These are phyloP conservation scores for Gyromitra esculenta DNA, from an alignment of 2,329 filamentous ascomycete genomes.

Conservation along the genomic window DNA sequence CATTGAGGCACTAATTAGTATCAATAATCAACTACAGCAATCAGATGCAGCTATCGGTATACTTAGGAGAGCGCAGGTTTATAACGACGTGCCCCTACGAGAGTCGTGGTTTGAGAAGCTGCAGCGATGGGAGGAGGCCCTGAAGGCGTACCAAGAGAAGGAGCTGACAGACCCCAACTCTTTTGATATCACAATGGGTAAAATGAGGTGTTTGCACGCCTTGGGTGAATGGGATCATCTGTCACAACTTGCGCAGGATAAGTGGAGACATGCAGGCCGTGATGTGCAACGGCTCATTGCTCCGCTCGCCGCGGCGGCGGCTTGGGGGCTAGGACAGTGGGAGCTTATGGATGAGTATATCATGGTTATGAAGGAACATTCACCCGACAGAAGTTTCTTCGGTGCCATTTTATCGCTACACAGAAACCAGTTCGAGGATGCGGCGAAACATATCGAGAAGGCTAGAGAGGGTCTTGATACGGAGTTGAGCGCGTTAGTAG, in stretches of 20 bases:
- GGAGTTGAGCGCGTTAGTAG: constrained; percentile 93
- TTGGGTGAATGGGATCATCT: constrained; percentile 97
- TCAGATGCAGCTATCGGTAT: constrained; percentile 99
- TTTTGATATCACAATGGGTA: constrained; percentile 97
- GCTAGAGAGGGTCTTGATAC: constrained; percentile 94
- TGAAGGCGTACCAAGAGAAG: constrained; percentile 88
- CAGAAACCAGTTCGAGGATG: constrained; percentile 93
- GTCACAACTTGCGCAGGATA: constrained; percentile 86
- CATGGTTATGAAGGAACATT: constrained; percentile 90
- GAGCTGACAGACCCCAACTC: constrained; percentile 75
- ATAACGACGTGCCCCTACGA: constrained; percentile 93
- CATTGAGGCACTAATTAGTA: constrained; percentile 96
- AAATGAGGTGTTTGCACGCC: constrained; percentile 98
- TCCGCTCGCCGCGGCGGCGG: constrained; percentile 90
- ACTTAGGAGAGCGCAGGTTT: constrained; percentile 91
- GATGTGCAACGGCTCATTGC: constrained; percentile 92
- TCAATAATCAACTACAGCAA: constrained; percentile 99
- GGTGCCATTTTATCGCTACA: constrained; percentile 95
- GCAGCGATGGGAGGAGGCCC: constrained; percentile 96
- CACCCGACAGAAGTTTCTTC: constrained; percentile 96
- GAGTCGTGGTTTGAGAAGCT: constrained; percentile 99
- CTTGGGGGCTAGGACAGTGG: constrained; percentile 97
- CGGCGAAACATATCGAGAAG: constrained; percentile 86
- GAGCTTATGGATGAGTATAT: constrained; percentile 98
- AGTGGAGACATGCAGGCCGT: constrained; percentile 87